Evolutionary conservation across 2,329 filamentous ascomycete genomes (phyloP).

Genomic region (Simplicillium sp.): DNA sequence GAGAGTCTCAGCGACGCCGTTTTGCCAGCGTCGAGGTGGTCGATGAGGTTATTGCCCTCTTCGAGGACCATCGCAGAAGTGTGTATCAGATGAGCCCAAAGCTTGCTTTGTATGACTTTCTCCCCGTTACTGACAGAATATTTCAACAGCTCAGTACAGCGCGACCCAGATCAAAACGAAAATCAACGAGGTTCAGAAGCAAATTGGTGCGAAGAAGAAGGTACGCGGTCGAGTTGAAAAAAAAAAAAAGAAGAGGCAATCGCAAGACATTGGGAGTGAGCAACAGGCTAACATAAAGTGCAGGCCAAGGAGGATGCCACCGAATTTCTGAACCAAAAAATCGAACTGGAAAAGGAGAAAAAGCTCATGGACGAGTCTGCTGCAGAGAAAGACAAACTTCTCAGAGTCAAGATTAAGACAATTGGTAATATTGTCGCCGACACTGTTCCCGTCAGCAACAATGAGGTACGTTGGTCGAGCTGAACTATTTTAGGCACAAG

Average conservation of each 20-base stretch:
- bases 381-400: conserved; percentile 60
- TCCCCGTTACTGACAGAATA: background rate
- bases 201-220: conserved; percentile 89
- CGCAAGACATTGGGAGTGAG: no score
- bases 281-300: background rate
- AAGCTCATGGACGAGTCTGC: conserved; percentile 69
- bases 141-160: conserved; percentile 50
- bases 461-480: conserved; percentile 55
- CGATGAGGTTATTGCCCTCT: conserved; percentile 82
- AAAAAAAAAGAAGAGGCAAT: no score
- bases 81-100: conserved; percentile 14
- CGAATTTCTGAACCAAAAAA: conserved; percentile 71
- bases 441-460: conserved; percentile 72
- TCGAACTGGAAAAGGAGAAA: conserved; percentile 70
- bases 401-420: conserved; percentile 70
- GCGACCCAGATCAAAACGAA: conserved; percentile 72
- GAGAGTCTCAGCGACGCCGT: conserved; percentile 79
- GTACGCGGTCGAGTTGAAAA: no score
- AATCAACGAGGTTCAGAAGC: conserved; percentile 84
- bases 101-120: background rate
- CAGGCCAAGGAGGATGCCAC: conserved; percentile 79
- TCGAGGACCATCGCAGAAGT: conserved; percentile 76
- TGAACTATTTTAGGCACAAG: background rate
- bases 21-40: conserved; percentile 74
- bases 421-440: conserved; percentile 72